These are phyloP conservation scores for Phytophthora foliorum DNA, from an alignment of 352 stramenopile species.

Conservation along the genomic window DNA sequence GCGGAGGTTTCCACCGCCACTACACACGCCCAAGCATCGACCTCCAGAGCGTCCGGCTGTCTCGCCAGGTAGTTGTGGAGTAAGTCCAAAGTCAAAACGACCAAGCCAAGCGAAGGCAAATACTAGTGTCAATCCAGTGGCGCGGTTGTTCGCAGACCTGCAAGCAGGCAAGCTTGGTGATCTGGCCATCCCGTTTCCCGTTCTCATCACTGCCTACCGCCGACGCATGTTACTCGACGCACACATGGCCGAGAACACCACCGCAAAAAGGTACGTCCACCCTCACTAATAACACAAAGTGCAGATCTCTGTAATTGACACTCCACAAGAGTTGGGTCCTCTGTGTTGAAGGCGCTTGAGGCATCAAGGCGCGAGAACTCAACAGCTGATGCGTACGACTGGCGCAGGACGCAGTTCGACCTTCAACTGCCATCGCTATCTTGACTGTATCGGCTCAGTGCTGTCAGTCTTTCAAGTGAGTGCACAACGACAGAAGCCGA, in stretches of 20 bases:
- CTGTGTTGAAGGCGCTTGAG: slow-evolving; percentile 75
- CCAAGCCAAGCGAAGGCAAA: slow-evolving; percentile 8
- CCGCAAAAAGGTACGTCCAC: slow-evolving; percentile 46
- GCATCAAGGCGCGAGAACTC: slow-evolving; percentile 29
- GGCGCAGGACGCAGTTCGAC: slow-evolving; percentile 32
- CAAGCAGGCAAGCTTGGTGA: slow-evolving; percentile 83
- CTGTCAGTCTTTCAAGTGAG: slow-evolving; percentile 1
- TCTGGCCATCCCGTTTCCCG: slow-evolving; percentile 75
- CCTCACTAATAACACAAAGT: neutral
- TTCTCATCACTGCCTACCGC: slow-evolving; percentile 84
- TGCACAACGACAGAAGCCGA: neutral
- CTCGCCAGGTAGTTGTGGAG: slow-evolving; percentile 14
- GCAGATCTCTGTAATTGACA: slow-evolving; percentile 3
- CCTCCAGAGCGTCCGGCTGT: slow-evolving; percentile 10
- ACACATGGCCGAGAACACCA: slow-evolving; percentile 79
- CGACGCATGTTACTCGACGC: slow-evolving; percentile 85
- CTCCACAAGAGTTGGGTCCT: slow-evolving; percentile 32
- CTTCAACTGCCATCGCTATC: slow-evolving; percentile 32
- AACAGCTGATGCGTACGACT: slow-evolving; percentile 23
- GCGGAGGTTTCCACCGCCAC: slow-evolving; percentile 23
- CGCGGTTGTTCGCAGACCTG: slow-evolving; percentile 83
- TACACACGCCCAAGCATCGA: slow-evolving; percentile 61
- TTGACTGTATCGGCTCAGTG: neutral
- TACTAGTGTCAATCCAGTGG: slow-evolving; percentile 60
- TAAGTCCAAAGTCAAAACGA: slow-evolving; percentile 14